These are phyloP conservation scores for Yamadazyma phyllophila DNA, from an alignment of 805 yeast genomes.

Conservation along the genomic window DNA sequence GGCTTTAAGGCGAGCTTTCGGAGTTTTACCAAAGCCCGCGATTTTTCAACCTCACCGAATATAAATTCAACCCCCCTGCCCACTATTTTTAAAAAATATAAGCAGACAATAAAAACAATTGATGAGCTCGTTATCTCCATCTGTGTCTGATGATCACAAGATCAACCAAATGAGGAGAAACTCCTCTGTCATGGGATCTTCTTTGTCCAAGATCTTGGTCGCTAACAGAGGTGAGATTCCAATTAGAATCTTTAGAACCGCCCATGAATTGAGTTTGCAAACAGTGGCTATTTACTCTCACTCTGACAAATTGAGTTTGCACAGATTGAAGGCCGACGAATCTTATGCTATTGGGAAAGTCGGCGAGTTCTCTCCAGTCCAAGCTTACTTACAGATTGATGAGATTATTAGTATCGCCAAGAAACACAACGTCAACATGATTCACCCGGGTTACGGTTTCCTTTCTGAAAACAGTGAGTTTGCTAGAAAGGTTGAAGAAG, in stretches of 20 bases:
- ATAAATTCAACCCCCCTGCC: slow-evolving; percentile 6
- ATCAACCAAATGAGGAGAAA: slow-evolving; percentile 42
- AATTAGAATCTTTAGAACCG: slow-evolving; percentile 89
- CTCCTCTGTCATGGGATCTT: slow-evolving; percentile 41
- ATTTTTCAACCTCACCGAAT: slow-evolving; percentile 2
- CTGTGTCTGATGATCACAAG: slow-evolving; percentile 18
- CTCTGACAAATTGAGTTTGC: slow-evolving; percentile 93
- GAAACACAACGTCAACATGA: slow-evolving; percentile 75
- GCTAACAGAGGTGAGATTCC: slow-evolving; percentile 88
- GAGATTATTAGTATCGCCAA: slow-evolving; percentile 67
- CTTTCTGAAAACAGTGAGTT: slow-evolving; percentile 76
- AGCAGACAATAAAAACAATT: neutral
- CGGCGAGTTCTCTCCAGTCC: slow-evolving; percentile 92
- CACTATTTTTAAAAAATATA: neutral
- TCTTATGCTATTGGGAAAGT: slow-evolving; percentile 86
- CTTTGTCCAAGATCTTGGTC: slow-evolving; percentile 61
- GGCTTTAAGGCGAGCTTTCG: slow-evolving; percentile 2
- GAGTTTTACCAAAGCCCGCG: slow-evolving; percentile 2
- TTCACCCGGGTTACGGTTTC: slow-evolving; percentile 84
- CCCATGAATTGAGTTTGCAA: slow-evolving; percentile 95
- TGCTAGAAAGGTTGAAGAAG: slow-evolving; percentile 85
- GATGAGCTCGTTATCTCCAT: slow-evolving; percentile 12
- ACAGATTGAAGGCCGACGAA: slow-evolving; percentile 91
- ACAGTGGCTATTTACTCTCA: slow-evolving; percentile 97
- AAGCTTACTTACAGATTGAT: slow-evolving; percentile 93